These are phyloP conservation scores for Sordariomycetes sp. DNA, from an alignment of 2,329 filamentous ascomycete species.

Conservation along the genomic window DNA sequence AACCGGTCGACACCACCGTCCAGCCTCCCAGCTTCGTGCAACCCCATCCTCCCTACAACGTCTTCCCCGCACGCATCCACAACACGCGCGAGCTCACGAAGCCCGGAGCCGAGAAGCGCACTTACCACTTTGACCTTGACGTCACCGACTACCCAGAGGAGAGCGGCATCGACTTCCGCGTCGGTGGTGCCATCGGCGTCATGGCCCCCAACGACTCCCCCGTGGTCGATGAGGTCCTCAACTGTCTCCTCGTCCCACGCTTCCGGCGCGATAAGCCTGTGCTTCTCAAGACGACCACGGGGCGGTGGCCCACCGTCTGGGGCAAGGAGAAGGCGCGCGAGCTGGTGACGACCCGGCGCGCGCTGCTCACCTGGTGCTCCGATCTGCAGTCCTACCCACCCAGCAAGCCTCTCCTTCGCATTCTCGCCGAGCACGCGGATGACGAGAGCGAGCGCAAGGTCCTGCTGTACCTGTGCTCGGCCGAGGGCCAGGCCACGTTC, in stretches of 20 bases:
- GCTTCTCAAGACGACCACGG: constrained; percentile 64
- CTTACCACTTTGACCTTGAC: constrained; percentile 94
- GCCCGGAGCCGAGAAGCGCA: constrained; percentile 86
- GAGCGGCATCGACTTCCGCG: constrained; percentile 82
- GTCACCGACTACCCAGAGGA: constrained; percentile 89
- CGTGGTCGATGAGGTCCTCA: constrained; percentile 74
- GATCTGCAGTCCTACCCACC: constrained; percentile 90
- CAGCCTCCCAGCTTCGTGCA: constrained; percentile 86
- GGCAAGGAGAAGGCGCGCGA: constrained; percentile 78
- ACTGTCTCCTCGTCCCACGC: constrained; percentile 69
- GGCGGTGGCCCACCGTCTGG: constrained; percentile 97
- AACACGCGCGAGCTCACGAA: constrained; percentile 79
- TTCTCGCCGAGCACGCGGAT: constrained; percentile 75
- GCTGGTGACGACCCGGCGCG: constrained; percentile 79
- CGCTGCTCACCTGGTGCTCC: constrained; percentile 90
- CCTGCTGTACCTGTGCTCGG: constrained; percentile 73
- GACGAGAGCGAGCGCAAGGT: constrained; percentile 82
- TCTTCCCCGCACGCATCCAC: constrained; percentile 82
- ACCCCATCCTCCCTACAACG: constrained; percentile 85
- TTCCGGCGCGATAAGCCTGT: constrained; percentile 78
- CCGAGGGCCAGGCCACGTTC: constrained; percentile 84
- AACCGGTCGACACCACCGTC: constrained; percentile 42
- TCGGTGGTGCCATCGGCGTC: constrained; percentile 90
- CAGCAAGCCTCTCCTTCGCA: constrained; percentile 73
- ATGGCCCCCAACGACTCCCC: constrained; percentile 74